These are phyloP conservation scores for Cyclotella distinguenda DNA, from an alignment of 108 stramenopile species.

Conservation along the genomic window DNA sequence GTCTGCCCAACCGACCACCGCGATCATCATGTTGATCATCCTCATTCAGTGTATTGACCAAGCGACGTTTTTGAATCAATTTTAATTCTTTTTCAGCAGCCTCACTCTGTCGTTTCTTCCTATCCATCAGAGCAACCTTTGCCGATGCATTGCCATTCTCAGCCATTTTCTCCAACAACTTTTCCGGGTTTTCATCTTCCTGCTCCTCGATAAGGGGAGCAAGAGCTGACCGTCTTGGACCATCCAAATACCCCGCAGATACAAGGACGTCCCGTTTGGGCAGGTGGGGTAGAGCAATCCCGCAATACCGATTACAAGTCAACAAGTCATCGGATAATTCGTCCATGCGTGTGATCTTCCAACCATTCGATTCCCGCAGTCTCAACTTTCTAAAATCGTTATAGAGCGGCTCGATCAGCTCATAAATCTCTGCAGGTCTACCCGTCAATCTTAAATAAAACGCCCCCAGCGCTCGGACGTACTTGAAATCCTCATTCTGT, in stretches of 20 bases:
- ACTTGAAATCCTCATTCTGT: conserved; percentile 95
- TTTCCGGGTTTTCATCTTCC: conserved; percentile 54
- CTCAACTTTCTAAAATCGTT: conserved; percentile 85
- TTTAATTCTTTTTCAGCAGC: conserved; percentile 22
- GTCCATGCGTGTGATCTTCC: conserved; percentile 89
- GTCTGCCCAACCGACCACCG: not conserved
- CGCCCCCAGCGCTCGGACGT: conserved; percentile 90
- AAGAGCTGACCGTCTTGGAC: conserved; percentile 57
- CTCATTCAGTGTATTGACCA: conserved; percentile 1
- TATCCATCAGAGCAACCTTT: conserved; percentile 42
- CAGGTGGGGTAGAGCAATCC: conserved; percentile 91
- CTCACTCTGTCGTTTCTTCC: conserved; percentile 31
- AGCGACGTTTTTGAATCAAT: conserved; percentile 8
- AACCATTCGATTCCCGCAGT: conserved; percentile 66
- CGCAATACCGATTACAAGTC: conserved; percentile 73
- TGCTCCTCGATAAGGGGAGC: conserved; percentile 43
- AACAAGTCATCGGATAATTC: conserved; percentile 89
- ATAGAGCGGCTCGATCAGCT: conserved; percentile 89
- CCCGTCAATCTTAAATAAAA: conserved; percentile 95
- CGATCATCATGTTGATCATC: not conserved
- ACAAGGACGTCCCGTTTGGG: conserved; percentile 80
- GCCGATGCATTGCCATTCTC: conserved; percentile 58
- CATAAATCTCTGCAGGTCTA: conserved; percentile 91
- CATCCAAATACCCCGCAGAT: conserved; percentile 73
- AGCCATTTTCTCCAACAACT: conserved; percentile 57